Base-by-base conservation (phyloP, 768 basidiomycete genomes). In the Naematelia encephala region DNA sequence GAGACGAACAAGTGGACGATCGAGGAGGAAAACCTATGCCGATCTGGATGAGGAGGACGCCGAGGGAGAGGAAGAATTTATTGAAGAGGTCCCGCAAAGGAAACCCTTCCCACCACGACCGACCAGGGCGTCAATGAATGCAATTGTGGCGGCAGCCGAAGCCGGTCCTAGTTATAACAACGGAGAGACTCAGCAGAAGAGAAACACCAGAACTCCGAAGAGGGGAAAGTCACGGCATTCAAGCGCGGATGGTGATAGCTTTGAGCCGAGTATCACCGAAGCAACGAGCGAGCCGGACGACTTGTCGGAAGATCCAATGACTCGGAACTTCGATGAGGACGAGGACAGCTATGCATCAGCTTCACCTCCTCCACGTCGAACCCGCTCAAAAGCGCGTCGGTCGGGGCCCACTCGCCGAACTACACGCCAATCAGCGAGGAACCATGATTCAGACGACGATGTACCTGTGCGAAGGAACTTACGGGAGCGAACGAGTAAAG, bases 241-340 rank as follows among this genome's bases (percentile, higher is more conserved):
- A 5, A 67, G 68, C 5, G 69, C 60, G 22, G 70, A 67, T 50
- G 71, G 51, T 14, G 71, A 67, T 21, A 57, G 56, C 22, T 68
- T 68, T 30, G 59, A 66, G 22, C 68, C 64, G 21, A 44, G 30
- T 22, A 56, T 62, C 3, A 61, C 56, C 14, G 57, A 47, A 19
- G 57, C 51, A 3, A 34, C 30, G 0, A 48, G 54, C 10, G 55
- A 61, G 13, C 54, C 54, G 26, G 62, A 63, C 5, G 63, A 61
- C 2, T 28, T 27, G 22, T 63, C 61, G 4, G 63, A 64, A 5
- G 66, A 68, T 55, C 60, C 56, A 1, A 22, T 66, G 5, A 56
- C 27, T 1, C 46, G 52, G 5, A 50, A 59, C 28, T 60, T 63
- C 4, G 61, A 56, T 3, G 63, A 67, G n/a, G 67, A 56, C 22